Evolutionary conservation across 2,329 filamentous ascomycete genomes (phyloP).

Genomic region (Fusarium anguioides): DNA sequence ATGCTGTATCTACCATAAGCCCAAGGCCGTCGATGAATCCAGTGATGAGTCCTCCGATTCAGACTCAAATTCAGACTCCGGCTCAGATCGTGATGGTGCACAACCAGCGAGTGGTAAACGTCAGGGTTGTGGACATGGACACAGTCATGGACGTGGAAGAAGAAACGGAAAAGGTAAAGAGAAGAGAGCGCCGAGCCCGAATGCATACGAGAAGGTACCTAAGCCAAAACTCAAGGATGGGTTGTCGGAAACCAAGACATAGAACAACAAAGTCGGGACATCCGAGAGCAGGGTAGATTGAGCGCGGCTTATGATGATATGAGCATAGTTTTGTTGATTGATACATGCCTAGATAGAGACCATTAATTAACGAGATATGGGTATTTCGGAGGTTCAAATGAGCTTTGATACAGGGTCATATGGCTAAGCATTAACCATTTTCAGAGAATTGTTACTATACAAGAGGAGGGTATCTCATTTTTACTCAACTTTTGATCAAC

Average conservation of each 20-base stretch:
- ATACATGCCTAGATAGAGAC: background rate
- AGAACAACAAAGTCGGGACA: slow-evolving; percentile 9
- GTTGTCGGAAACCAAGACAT: slow-evolving; percentile 37
- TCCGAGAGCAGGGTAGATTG: background rate
- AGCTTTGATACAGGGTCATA: slow-evolving; percentile 9
- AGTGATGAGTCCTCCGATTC: slow-evolving; percentile 74
- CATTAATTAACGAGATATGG: background rate
- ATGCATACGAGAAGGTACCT: slow-evolving; percentile 82
- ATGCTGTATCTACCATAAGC: slow-evolving; percentile 98
- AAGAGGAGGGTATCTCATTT: slow-evolving; percentile 34
- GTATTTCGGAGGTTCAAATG: slow-evolving; percentile 7
- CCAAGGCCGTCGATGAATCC: slow-evolving; percentile 83
- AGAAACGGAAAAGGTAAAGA: slow-evolving; percentile 50
- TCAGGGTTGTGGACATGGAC: slow-evolving; percentile 55
- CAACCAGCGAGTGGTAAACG: slow-evolving; percentile 51
- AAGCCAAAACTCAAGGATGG: slow-evolving; percentile 56
- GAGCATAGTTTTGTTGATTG: slow-evolving; percentile 19
- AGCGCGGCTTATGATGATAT: slow-evolving; percentile 21
- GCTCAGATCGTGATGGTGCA: slow-evolving; percentile 45
- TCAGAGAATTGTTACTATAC: slow-evolving; percentile 6
- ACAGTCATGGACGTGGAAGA: slow-evolving; percentile 42
- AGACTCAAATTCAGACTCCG: slow-evolving; percentile 64
- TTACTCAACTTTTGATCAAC: background rate
- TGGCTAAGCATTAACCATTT: background rate
- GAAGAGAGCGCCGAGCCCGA: slow-evolving; percentile 73